Evolutionary conservation across 2,329 filamentous ascomycete genomes (phyloP).

Genomic region (Fusarium incarnatum): DNA sequence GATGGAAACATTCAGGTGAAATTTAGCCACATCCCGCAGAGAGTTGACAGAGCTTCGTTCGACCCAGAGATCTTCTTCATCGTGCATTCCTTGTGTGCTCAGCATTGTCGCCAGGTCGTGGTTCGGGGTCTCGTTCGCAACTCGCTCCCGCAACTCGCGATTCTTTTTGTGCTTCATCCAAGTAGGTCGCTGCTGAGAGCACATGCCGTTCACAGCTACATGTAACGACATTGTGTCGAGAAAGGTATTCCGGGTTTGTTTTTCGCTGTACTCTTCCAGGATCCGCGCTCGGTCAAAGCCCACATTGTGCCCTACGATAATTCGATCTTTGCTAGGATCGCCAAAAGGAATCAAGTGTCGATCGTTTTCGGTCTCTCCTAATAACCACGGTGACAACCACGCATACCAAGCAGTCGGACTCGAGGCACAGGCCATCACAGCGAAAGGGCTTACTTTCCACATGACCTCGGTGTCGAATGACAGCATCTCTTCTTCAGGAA

Average conservation of each 20-base stretch:
- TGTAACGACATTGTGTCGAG: constrained; percentile 98
- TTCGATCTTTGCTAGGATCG: constrained; percentile 75
- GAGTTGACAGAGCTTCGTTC: constrained; percentile 96
- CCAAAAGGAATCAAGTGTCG: constrained; percentile 89
- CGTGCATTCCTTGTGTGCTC: constrained; percentile 75
- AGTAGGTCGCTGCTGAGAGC: constrained; percentile 91
- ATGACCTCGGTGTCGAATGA: constrained; percentile 97
- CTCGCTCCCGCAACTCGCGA: constrained; percentile 82
- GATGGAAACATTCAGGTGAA: constrained; percentile 90
- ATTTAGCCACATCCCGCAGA: constrained; percentile 92
- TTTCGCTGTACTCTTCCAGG: constrained; percentile 86
- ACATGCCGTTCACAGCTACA: constrained; percentile 99
- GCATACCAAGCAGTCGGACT: constrained; percentile 94
- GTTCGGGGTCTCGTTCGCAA: constrained; percentile 77
- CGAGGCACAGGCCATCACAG: constrained; percentile 95
- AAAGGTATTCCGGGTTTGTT: constrained; percentile 86
- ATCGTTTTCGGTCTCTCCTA: constrained; percentile 82
- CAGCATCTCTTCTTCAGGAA: constrained; percentile 83
- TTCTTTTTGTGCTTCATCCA: constrained; percentile 98
- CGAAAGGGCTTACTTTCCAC: constrained; percentile 92
- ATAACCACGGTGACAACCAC: constrained; percentile 95
- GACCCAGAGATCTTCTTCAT: constrained; percentile 96
- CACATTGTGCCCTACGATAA: constrained; percentile 94
- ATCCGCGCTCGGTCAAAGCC: constrained; percentile 93
- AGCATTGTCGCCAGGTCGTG: constrained; percentile 78